A percentile compares a stretch with the other conserved stretches of the same genome.
phyloP scores from a whole-genome alignment of 2,329 filamentous ascomycete species.

The Canariomyces notabilis region DNA sequence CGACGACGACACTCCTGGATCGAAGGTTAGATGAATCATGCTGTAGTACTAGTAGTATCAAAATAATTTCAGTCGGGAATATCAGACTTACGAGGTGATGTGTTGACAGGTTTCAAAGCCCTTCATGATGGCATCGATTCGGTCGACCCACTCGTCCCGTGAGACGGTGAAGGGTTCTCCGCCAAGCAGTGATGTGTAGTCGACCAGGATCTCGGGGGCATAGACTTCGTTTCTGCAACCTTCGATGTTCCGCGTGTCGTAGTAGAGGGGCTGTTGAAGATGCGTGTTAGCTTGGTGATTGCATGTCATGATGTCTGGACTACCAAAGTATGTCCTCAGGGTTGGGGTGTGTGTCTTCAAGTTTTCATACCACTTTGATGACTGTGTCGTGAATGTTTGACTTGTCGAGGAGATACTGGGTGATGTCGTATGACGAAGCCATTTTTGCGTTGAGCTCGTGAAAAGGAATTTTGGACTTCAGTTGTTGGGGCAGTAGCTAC shows the following conservation, averaged over 20 bases:
- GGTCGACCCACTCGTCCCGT: slow-evolving; percentile 23
- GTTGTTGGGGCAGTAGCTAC: too few species aligned
- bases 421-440: slow-evolving; percentile 21
- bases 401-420: slow-evolving; percentile 30
- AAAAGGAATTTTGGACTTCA: too few species aligned
- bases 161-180: slow-evolving; percentile 22
- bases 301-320: background rate
- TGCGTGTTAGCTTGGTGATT: too few species aligned
- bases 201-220: slow-evolving; percentile 25
- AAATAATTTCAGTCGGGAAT: background rate
- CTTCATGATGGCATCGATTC: slow-evolving; percentile 16
- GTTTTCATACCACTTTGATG: slow-evolving; percentile 26
- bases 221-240: slow-evolving; percentile 27
- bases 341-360: background rate
- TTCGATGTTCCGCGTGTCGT: slow-evolving; percentile 23
- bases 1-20: slow-evolving; percentile 21
- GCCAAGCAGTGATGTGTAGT: slow-evolving; percentile 31
- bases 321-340: background rate
- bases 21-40: background rate
- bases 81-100: slow-evolving; percentile 20
- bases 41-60: background rate
- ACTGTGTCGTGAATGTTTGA: slow-evolving; percentile 31
- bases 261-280: slow-evolving; percentile 26
- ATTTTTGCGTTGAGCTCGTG: too few species aligned
- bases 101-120: slow-evolving; percentile 26